A percentile compares a stretch with the other conserved stretches of the same genome.
phyloP scores from a whole-genome alignment of 495 filamentous ascomycete genomes.

The Lepidopterella palustris region DNA sequence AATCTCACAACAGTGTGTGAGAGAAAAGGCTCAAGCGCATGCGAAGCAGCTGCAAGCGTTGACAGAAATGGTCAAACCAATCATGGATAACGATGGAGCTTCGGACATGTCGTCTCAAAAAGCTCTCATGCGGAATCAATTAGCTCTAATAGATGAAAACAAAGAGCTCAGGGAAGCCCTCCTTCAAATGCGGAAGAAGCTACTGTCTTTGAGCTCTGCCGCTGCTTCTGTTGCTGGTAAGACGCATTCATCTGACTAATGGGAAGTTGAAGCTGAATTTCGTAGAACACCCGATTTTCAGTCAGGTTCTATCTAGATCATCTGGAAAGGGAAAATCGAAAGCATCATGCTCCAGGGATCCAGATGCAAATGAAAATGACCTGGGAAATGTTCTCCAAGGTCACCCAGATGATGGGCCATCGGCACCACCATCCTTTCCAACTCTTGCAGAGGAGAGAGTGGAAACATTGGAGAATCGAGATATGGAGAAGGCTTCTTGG shows the following conservation, averaged over 20 bases:
- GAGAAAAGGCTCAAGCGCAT: background rate
- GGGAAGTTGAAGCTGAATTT: background rate
- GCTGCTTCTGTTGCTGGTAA: background rate
- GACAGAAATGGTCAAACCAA: background rate
- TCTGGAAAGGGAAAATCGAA: too few species aligned
- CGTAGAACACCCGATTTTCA: background rate
- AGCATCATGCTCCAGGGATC: too few species aligned
- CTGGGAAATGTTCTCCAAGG: too few species aligned
- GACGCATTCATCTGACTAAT: background rate
- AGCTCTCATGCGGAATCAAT: background rate
- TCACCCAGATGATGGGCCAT: too few species aligned
- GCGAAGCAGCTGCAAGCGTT: background rate
- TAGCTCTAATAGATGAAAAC: background rate
- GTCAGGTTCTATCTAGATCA: background rate
- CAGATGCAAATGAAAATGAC: too few species aligned
- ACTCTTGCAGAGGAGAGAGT: too few species aligned
- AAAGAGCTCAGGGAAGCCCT: background rate
- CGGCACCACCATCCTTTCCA: too few species aligned
- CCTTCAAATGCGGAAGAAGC: background rate
- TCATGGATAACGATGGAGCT: background rate
- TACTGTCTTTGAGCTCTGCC: background rate
- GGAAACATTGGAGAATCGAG: too few species aligned
- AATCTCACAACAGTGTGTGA: background rate
- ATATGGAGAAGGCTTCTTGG: too few species aligned
- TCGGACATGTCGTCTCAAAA: background rate